Base-by-base conservation (phyloP, 805 yeast species). In the Ogataea methanolica region DNA sequence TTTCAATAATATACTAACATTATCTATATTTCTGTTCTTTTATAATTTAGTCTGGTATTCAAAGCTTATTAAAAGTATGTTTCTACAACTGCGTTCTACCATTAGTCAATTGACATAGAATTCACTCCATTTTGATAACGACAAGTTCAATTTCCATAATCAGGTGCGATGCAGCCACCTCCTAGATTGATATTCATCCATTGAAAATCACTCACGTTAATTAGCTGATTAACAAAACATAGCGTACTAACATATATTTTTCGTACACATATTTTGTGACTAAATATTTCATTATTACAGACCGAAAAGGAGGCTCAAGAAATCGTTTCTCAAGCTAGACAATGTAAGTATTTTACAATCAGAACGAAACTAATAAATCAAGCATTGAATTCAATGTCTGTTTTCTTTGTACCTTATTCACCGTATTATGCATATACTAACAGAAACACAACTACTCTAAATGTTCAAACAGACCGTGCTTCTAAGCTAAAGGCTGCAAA, bases 301-400 rank as follows among this genome's bases (percentile, higher is more conserved):
- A 96, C 98, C 53, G 99, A 94, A 74, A 89, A 87, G 71, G 92
- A 88, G 61, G 98, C 99, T n/a, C 97, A 96, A 59, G 91, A 84
- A 59, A 87, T 91, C 54, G 98, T 94, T 52, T 78, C 91, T 61
- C 85, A 86, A 65, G 97, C 99, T 22, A 88, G 98, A 76, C 78
- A 83, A 59, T 89, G 84, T 76, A 76, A 65, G 80, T 78, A 63
- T 33, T 14, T 8, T n/a, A 40, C 31, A 8, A 26, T 26, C 9
- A 9, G 11, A 26, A 9, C 11, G 31, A 26, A 26, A 26, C 11
- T 8, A 26, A 26, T 8, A 6, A 26, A 26, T 9, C 9, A 4
- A 5, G 9, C 11, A 26, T 26, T 11, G 9, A 6, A 26, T 6
- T 26, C 11, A 26, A 26, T 9, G 12, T 3, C 31, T 26, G n/a